Percentiles rank a stretch among this genome's conserved stretches.
Conservation (phyloP, 1,284 basidiomycete species). For the Apiotrichum gamsii region DNA sequence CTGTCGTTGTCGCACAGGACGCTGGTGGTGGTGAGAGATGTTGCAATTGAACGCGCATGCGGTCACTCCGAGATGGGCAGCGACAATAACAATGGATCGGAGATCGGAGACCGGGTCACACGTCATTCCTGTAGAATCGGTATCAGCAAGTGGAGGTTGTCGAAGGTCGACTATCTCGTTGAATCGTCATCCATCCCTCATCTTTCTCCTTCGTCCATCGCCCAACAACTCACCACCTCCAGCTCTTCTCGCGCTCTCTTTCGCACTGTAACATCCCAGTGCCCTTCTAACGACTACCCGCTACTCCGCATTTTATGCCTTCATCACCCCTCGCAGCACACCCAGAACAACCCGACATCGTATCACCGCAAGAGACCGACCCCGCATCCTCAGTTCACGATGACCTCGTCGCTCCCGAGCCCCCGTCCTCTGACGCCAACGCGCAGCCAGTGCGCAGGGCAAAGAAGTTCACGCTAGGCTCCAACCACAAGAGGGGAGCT, state of each 20-base stretch:
- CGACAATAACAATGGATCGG: neutral
- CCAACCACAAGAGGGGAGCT: slow-evolving; percentile 28
- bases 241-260: no score
- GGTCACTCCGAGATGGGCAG: neutral
- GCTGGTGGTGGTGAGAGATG: neutral
- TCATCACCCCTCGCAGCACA: no score
- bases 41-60: no score
- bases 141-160: no score
- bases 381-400: neutral
- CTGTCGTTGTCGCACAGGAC: neutral
- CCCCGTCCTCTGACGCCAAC: slow-evolving; percentile 15
- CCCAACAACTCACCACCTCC: no score
- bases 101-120: no score
- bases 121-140: no score
- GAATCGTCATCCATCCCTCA: no score
- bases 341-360: no score
- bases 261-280: no score
- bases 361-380: neutral
- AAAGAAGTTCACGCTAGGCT: slow-evolving; percentile 1
- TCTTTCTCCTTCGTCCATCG: neutral
- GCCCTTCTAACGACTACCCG: neutral
- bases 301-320: neutral
- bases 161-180: no score
- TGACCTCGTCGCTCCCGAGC: slow-evolving; percentile 2
- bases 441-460: slow-evolving; percentile 1